Percentiles rank a stretch among this genome's conserved stretches.
Evolutionary conservation across 148 eudicot genomes (phyloP).

Genomic region (Chenopodium quinoa): DNA sequence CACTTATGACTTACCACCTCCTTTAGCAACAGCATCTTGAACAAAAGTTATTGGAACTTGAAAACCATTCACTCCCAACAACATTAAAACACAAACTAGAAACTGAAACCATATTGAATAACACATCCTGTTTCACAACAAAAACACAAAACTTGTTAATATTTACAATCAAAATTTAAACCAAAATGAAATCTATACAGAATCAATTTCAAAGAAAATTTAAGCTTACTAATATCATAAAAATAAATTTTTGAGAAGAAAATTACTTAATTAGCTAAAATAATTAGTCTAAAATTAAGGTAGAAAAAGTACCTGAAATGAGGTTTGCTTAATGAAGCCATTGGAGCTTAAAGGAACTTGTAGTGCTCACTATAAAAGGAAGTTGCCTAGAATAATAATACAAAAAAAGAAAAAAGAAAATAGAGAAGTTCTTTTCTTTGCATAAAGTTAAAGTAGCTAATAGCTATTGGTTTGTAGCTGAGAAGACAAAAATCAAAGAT

Average conservation of each 20-base stretch:
- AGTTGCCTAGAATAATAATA: background rate
- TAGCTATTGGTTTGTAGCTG: slow-evolving; percentile 14
- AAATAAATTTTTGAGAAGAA: background rate
- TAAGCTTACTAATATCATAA: background rate
- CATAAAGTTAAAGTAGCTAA: slow-evolving; percentile 22
- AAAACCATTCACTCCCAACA: slow-evolving; percentile 43
- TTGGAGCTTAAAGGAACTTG: background rate
- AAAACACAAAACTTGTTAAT: background rate
- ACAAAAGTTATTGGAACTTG: slow-evolving; percentile 60
- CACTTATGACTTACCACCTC: slow-evolving; percentile 56
- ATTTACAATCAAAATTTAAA: background rate
- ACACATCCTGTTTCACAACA: slow-evolving; percentile 32
- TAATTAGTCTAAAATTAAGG: background rate
- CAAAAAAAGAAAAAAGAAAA: background rate
- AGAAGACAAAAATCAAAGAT: slow-evolving; percentile 15
- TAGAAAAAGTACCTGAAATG: slow-evolving; percentile 16
- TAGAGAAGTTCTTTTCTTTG: background rate
- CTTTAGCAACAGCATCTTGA: slow-evolving; percentile 72
- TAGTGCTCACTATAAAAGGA: slow-evolving; percentile 6
- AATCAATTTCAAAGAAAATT: background rate
- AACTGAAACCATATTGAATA: slow-evolving; percentile 36
- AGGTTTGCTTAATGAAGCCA: background rate
- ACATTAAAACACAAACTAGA: slow-evolving; percentile 33
- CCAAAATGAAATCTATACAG: background rate
- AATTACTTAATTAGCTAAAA: background rate